These are phyloP conservation scores for Heimioporus sp. DNA, from an alignment of 768 basidiomycete genomes.

Conservation along the genomic window DNA sequence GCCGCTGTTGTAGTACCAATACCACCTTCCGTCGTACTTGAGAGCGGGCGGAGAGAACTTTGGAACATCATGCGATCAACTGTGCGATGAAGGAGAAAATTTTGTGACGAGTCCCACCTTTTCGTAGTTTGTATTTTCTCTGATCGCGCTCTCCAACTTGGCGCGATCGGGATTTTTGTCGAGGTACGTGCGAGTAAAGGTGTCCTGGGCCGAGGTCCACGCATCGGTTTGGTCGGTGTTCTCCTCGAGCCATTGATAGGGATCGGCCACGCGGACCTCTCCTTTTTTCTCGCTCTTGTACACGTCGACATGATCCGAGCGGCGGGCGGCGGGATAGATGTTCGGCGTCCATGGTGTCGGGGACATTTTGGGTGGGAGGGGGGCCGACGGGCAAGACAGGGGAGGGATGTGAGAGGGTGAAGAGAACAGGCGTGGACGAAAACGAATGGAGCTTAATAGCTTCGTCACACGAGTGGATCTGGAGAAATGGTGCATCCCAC, in stretches of 20 bases:
- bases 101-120: slow-evolving; percentile 32
- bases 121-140: slow-evolving; percentile 49
- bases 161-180: slow-evolving; percentile 60
- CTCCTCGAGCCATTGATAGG: slow-evolving; percentile 74
- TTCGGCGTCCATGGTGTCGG: slow-evolving; percentile 53
- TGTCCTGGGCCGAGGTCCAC: slow-evolving; percentile 63
- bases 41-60: slow-evolving; percentile 65
- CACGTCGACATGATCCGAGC: slow-evolving; percentile 63
- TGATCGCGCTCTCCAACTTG: slow-evolving; percentile 58
- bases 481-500: slow-evolving; percentile 11
- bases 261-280: slow-evolving; percentile 61
- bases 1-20: slow-evolving; percentile 79
- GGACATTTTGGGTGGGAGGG: slow-evolving; percentile 29
- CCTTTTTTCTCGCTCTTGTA: slow-evolving; percentile 68
- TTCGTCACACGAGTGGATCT: slow-evolving; percentile 8
- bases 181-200: slow-evolving; percentile 56
- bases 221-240: slow-evolving; percentile 59
- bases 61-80: slow-evolving; percentile 1
- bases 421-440: slow-evolving; percentile 6
- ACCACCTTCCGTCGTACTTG: slow-evolving; percentile 70
- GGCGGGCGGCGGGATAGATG: slow-evolving; percentile 61
- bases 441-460: slow-evolving; percentile 18
- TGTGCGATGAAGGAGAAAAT: background rate
- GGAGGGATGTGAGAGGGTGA: background rate
- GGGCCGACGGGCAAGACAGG: slow-evolving; percentile 1